Conservation (phyloP, 2,329 filamentous ascomycete species). For the Lecanicillium sp. region DNA sequence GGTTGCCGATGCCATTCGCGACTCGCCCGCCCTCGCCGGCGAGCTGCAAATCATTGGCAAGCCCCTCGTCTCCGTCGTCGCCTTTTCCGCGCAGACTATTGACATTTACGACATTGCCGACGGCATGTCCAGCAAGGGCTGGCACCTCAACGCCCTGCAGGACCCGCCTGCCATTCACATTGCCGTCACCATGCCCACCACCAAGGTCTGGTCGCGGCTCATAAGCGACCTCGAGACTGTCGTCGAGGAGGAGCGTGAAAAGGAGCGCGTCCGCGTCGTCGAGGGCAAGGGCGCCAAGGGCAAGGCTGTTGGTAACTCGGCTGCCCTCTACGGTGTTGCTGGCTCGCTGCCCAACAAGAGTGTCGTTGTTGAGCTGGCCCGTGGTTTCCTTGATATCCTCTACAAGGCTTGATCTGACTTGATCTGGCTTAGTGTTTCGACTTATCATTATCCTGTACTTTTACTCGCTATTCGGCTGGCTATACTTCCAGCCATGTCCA, state of each 20-base stretch:
- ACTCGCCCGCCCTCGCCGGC: constrained; percentile 57
- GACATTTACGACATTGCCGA: constrained; percentile 94
- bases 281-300: constrained; percentile 61
- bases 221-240: constrained; percentile 63
- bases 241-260: constrained; percentile 68
- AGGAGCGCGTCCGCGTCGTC: constrained; percentile 63
- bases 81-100: constrained; percentile 76
- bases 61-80: constrained; percentile 83
- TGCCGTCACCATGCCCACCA: constrained; percentile 83
- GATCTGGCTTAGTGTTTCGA: no score
- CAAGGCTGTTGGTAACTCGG: constrained; percentile 68
- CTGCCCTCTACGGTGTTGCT: constrained; percentile 89
- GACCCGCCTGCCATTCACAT: constrained; percentile 88
- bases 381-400: constrained; percentile 83
- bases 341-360: constrained; percentile 94
- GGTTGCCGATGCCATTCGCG: constrained; percentile 66
- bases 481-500: no score
- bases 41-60: constrained; percentile 77
- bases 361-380: constrained; percentile 83
- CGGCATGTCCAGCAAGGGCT: constrained; percentile 73
- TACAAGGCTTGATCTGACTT: constrained; percentile 63
- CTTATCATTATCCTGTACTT: no score
- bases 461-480: no score
- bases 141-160: constrained; percentile 95
- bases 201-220: constrained; percentile 71